These are phyloP conservation scores for Pogostemon cablin DNA, from an alignment of 257 asterid species.

Conservation along the genomic window DNA sequence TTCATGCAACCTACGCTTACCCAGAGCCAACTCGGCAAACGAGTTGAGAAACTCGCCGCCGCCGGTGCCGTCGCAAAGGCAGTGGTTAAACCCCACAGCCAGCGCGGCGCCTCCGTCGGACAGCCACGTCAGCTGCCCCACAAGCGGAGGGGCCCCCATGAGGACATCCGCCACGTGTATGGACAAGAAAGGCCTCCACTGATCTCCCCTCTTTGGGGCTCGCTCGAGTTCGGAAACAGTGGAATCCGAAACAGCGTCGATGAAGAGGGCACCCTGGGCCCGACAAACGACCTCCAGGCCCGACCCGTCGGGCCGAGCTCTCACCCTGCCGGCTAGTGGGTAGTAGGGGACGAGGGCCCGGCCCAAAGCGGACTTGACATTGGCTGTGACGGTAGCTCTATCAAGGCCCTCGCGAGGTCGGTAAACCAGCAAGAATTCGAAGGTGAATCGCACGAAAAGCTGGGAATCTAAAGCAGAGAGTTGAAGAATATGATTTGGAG, in stretches of 20 bases:
- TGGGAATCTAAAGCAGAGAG: slow-evolving; percentile 80
- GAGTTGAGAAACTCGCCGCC: slow-evolving; percentile 63
- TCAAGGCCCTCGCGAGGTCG: slow-evolving; percentile 37
- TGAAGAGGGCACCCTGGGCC: slow-evolving; percentile 62
- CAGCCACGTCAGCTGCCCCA: slow-evolving; percentile 77
- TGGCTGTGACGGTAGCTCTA: slow-evolving; percentile 31
- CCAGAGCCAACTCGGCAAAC: slow-evolving; percentile 52
- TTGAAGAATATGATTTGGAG: slow-evolving; percentile 57
- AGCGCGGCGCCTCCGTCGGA: slow-evolving; percentile 61
- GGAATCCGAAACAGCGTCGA: slow-evolving; percentile 48
- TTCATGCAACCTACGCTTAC: slow-evolving; percentile 27
- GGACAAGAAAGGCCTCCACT: slow-evolving; percentile 59
- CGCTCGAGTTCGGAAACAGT: slow-evolving; percentile 43
- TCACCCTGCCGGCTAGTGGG: slow-evolving; percentile 69
- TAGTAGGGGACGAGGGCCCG: slow-evolving; percentile 65
- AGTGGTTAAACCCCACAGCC: slow-evolving; percentile 62
- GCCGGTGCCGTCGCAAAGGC: slow-evolving; percentile 67
- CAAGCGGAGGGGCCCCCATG: slow-evolving; percentile 62
- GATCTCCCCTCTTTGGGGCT: slow-evolving; percentile 39
- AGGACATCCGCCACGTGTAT: slow-evolving; percentile 54
- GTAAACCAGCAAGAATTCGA: slow-evolving; percentile 62
- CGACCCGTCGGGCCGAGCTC: slow-evolving; percentile 48
- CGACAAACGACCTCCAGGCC: slow-evolving; percentile 70
- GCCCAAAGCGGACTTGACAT: slow-evolving; percentile 49
- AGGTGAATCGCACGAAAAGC: slow-evolving; percentile 63